Conservation (phyloP, 139 green algal species). For the Ettlia oleoabundans region DNA sequence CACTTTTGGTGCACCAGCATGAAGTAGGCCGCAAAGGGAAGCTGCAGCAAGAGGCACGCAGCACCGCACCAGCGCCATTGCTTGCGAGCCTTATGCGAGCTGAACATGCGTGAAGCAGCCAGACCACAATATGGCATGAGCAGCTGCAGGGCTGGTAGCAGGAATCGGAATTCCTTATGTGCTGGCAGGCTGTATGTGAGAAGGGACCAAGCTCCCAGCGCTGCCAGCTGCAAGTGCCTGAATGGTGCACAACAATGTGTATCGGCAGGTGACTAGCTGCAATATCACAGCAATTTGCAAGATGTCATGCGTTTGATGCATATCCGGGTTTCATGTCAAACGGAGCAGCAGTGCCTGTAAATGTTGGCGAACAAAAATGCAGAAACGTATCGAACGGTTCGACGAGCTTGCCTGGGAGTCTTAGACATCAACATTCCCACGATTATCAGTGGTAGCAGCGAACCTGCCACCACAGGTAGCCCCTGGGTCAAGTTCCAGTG, state of each 20-base stretch:
- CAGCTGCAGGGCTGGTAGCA: constrained; percentile 59
- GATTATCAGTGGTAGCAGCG: constrained; percentile 45
- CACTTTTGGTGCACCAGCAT: constrained; percentile 52
- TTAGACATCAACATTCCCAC: constrained; percentile 5
- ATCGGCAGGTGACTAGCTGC: too few relatives aligned
- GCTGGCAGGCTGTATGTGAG: constrained; percentile 56
- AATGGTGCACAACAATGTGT: too few relatives aligned
- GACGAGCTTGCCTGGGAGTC: too few relatives aligned
- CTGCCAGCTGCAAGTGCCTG: constrained; percentile 5
- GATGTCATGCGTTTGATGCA: too few relatives aligned
- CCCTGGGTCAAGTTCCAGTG: constrained; percentile 74
- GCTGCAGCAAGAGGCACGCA: constrained; percentile 37
- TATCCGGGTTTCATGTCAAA: too few relatives aligned
- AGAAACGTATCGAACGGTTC: too few relatives aligned
- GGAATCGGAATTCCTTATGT: constrained; percentile 70
- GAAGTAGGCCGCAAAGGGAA: constrained; percentile 48
- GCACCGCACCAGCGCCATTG: neutral
- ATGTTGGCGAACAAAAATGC: too few relatives aligned
- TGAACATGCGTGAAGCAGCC: neutral
- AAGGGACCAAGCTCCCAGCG: constrained; percentile 34
- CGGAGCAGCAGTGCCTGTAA: too few relatives aligned
- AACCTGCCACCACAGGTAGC: constrained; percentile 40
- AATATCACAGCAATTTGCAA: too few relatives aligned
- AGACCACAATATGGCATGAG: constrained; percentile 52
- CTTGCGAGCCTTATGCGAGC: neutral